These are phyloP conservation scores for Moesziomyces sp. DNA, from an alignment of 1,284 basidiomycete species.

Conservation along the genomic window DNA sequence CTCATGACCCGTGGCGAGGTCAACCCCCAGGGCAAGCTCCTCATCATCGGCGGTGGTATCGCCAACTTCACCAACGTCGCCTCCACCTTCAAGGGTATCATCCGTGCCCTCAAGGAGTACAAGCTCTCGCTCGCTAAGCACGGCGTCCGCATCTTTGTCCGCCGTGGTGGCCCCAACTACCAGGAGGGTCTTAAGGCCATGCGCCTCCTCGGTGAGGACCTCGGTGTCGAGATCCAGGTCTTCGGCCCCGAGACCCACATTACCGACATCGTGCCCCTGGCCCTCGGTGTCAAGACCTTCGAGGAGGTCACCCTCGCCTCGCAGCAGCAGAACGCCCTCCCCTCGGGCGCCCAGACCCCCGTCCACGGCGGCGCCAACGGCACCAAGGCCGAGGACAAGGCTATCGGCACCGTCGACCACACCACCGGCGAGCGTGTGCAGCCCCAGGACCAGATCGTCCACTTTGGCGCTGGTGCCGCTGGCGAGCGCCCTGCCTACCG, in stretches of 20 bases:
- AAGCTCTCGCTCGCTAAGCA: constrained; percentile 71
- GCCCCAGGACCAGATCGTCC: constrained; percentile 84
- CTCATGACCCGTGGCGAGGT: constrained; percentile 81
- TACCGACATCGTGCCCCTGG: constrained; percentile 97
- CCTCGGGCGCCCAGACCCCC: constrained; percentile 57
- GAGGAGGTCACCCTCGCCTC: constrained; percentile 67
- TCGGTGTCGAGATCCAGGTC: constrained; percentile 94
- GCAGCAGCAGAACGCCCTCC: constrained; percentile 68
- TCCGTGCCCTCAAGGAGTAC: constrained; percentile 93
- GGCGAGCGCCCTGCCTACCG: constrained; percentile 59
- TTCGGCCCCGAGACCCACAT: constrained; percentile 99
- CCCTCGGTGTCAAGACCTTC: constrained; percentile 77
- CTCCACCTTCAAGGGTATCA: constrained; percentile 99
- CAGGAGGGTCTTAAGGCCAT: constrained; percentile 99
- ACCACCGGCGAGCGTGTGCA: constrained; percentile 80
- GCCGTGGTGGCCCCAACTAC: constrained; percentile 99
- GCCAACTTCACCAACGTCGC: constrained; percentile 99
- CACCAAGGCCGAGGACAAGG: constrained; percentile 64
- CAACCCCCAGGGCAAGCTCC: constrained; percentile 81
- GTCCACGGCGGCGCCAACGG: constrained; percentile 42
- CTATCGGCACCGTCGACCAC: constrained; percentile 80
- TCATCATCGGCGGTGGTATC: constrained; percentile 99
- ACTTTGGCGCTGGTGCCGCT: constrained; percentile 74
- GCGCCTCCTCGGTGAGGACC: constrained; percentile 95
- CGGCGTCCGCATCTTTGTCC: constrained; percentile 76